These are phyloP conservation scores for Glebionis coronaria DNA, from an alignment of 129 eudicot species.

Conservation along the genomic window DNA sequence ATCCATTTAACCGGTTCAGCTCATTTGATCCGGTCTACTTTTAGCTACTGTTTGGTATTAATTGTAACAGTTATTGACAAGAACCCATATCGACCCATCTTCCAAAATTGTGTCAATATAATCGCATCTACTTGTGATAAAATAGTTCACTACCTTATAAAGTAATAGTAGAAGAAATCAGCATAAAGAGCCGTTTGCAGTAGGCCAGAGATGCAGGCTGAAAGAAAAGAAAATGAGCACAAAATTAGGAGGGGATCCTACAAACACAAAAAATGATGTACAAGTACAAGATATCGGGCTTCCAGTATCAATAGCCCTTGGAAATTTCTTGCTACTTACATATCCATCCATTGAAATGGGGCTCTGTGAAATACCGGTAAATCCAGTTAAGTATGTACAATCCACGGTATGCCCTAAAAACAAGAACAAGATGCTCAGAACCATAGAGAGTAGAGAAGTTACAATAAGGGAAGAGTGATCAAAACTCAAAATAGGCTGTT, in stretches of 20 bases:
- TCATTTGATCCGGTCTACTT: too few relatives aligned
- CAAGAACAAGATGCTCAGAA: constrained; percentile 1
- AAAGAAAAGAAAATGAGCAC: not conserved
- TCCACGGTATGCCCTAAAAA: constrained; percentile 77
- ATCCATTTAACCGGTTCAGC: too few relatives aligned
- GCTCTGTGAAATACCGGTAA: constrained; percentile 72
- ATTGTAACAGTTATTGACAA: too few relatives aligned
- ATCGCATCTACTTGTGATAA: not conserved
- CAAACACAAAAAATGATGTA: not conserved
- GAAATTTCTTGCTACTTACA: constrained; percentile 37
- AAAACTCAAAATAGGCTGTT: too few relatives aligned
- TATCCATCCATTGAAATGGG: constrained; percentile 63
- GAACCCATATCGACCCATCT: not conserved
- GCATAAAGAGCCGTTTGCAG: constrained; percentile 88
- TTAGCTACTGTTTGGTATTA: too few relatives aligned
- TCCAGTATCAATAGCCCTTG: not conserved
- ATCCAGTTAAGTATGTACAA: constrained; percentile 91
- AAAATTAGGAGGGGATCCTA: not conserved
- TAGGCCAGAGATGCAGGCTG: constrained; percentile 79
- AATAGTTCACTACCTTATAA: constrained; percentile 47
- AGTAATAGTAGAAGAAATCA: constrained; percentile 96
- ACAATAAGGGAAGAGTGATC: too few relatives aligned
- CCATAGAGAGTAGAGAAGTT: not conserved
- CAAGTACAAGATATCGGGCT: not conserved
- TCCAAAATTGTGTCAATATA: too few relatives aligned